Percentiles rank a stretch among this genome's conserved stretches.
phyloP scores from a whole-genome alignment of 192 early-diverging fungal genomes.

The Backusella mclennaniae region DNA sequence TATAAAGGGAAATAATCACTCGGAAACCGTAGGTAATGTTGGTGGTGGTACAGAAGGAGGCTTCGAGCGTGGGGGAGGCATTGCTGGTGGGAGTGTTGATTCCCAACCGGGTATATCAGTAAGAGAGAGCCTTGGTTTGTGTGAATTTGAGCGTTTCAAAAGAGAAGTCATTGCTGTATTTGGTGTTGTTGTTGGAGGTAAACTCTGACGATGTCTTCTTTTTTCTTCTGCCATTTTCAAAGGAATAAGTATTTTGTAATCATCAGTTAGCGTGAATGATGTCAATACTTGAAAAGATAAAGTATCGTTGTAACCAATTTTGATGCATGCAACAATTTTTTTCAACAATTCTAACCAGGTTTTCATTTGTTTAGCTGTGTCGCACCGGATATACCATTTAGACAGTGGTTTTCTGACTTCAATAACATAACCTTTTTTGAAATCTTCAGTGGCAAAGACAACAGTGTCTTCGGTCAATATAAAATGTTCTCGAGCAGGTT shows the following conservation, averaged over 20 bases:
- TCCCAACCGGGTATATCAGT: conserved; percentile 20
- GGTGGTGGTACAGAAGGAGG: conserved; percentile 19
- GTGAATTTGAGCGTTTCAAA: not conserved
- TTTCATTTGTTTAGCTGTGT: conserved; percentile 23
- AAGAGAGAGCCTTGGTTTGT: conserved; percentile 3
- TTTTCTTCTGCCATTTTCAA: not conserved
- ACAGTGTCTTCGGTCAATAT: conserved; percentile 28
- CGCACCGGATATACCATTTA: conserved; percentile 25
- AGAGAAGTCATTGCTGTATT: not conserved
- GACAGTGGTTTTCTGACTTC: conserved; percentile 30
- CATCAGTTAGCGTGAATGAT: conserved; percentile 9
- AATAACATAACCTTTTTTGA: conserved; percentile 30
- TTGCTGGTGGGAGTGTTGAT: conserved; percentile 14
- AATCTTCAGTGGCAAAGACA: conserved; percentile 31
- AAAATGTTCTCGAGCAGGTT: conserved; percentile 18
- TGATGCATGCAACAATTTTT: conserved; percentile 23
- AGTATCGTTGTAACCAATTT: conserved; percentile 4
- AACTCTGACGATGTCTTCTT: not conserved
- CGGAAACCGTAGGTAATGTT: not conserved
- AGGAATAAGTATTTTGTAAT: not conserved
- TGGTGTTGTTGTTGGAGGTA: not conserved
- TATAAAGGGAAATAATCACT: not conserved
- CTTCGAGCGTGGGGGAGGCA: conserved; percentile 22
- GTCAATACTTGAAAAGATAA: not conserved
- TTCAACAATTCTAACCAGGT: conserved; percentile 17